Evolutionary conservation across 2,329 filamentous ascomycete genomes (phyloP), one percentile per base, ranked within the genome.

Genomic region (Botrytis hyacinthi): DNA sequence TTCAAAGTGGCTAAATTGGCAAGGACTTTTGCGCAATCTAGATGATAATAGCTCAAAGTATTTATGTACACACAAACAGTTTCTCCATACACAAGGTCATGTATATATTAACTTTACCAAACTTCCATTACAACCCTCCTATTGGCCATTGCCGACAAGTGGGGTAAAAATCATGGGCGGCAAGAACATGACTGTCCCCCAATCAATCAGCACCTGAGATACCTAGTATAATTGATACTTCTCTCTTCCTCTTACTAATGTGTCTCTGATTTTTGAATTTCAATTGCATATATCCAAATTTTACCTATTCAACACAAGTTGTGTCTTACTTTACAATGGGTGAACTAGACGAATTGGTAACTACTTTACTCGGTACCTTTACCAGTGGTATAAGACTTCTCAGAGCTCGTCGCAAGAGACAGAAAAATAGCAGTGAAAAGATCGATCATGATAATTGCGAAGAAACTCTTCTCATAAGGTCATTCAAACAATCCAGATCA

Each of bases 331-430:
- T 61, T 77, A 80, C 51, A 44, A 82, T 82, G 82, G 83, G 80
- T 40, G 79, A 82, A 51, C 86, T 88, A 75, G 83, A 84, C 70
- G 80, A 82, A 69, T 82, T 82, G 29, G 83, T 88, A 62, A 79
- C 80, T 6, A 82, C 83, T 12, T 81, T 88, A 22, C 79, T 88
- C 29, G 82, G 85, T 66, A 84, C 84, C 20, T 88, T 87, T 73
- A 82, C 83, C 1, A 73, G 74, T 10, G 78, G 79, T 7, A 76
- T 80, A 72, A 74, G 75, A 20, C 77, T 79, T 16, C 79, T 80
- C 67, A 85, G 82, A 75, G 85, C 85, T 75, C 80, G 86, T 48
- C 80, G 81, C 26, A 81, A 77, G 72, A 46, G 74, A 76, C 61
- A 75, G 72, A 63, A 76, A 74, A 61, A 72, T 63, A 29, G 46